phyloP scores from a whole-genome alignment of 1,284 basidiomycete genomes.

The Malassezia obtusa region DNA sequence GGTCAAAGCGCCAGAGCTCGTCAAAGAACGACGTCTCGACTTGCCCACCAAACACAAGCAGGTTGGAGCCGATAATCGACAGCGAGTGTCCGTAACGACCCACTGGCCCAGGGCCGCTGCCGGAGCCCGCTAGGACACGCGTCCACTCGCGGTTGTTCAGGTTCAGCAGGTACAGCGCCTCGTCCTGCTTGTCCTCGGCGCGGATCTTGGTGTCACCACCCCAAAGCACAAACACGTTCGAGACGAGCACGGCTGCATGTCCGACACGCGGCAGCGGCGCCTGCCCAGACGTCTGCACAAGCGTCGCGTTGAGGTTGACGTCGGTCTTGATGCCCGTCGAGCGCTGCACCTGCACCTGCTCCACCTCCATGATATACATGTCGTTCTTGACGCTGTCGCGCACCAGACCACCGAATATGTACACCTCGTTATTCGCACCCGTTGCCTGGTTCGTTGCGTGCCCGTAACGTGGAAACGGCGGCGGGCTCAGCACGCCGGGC shows the following conservation, averaged over 20 bases:
- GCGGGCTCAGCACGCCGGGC: constrained; percentile 44
- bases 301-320: constrained; percentile 53
- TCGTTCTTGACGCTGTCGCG: constrained; percentile 85
- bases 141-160: constrained; percentile 85
- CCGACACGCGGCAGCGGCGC: constrained; percentile 82
- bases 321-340: constrained; percentile 33
- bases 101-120: constrained; percentile 55
- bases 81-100: constrained; percentile 95
- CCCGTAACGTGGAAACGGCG: constrained; percentile 92
- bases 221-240: constrained; percentile 93
- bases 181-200: constrained; percentile 74
- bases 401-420: constrained; percentile 93
- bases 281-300: constrained; percentile 66
- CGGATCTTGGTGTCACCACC: constrained; percentile 80
- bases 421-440: constrained; percentile 74
- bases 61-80: constrained; percentile 79
- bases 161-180: constrained; percentile 89
- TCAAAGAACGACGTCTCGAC: constrained; percentile 76
- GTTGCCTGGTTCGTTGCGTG: constrained; percentile 77
- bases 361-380: constrained; percentile 57
- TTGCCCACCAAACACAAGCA: constrained; percentile 94
- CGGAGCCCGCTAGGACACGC: constrained; percentile 53
- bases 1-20: constrained; percentile 92
- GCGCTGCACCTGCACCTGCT: constrained; percentile 60
- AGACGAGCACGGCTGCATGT: constrained; percentile 88